Conservation (phyloP, 495 filamentous ascomycete genomes). For the Glutinoglossum americanum region DNA sequence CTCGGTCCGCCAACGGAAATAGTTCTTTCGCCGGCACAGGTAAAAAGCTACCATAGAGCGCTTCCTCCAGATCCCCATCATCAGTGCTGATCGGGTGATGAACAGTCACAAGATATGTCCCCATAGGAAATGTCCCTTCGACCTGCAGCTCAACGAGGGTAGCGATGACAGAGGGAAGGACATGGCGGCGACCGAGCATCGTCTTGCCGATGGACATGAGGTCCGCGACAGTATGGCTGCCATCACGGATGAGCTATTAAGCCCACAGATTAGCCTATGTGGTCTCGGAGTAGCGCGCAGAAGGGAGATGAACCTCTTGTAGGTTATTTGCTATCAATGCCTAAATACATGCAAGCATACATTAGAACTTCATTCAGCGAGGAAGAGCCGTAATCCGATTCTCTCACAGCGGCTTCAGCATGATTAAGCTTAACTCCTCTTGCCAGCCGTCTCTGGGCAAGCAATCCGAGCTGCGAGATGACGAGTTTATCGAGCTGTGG, state of each 20-base stretch:
- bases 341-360: constrained; percentile 20
- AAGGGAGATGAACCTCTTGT: constrained; percentile 42
- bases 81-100: constrained; percentile 75
- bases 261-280: not conserved
- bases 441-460: constrained; percentile 78
- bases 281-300: not conserved
- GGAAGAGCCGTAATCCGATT: not conserved
- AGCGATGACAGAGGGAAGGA: constrained; percentile 57
- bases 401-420: constrained; percentile 62
- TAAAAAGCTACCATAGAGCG: constrained; percentile 82
- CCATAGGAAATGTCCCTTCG: constrained; percentile 79
- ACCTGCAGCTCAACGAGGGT: constrained; percentile 72
- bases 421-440: constrained; percentile 81
- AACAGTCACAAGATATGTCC: constrained; percentile 89
- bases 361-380: not conserved
- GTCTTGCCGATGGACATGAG: constrained; percentile 81
- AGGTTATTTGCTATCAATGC: constrained; percentile 78
- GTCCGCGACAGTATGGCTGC: constrained; percentile 65
- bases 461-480: constrained; percentile 70
- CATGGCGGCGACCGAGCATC: constrained; percentile 88
- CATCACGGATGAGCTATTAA: constrained; percentile 76
- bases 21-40: constrained; percentile 46
- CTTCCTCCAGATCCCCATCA: constrained; percentile 67
- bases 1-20: constrained; percentile 41
- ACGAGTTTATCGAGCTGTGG: constrained; percentile 73